Evolutionary conservation across 1,284 basidiomycete species (phyloP), one percentile per base, ranked within the genome.

Genomic region (Sanghuangporus sanghuang): DNA sequence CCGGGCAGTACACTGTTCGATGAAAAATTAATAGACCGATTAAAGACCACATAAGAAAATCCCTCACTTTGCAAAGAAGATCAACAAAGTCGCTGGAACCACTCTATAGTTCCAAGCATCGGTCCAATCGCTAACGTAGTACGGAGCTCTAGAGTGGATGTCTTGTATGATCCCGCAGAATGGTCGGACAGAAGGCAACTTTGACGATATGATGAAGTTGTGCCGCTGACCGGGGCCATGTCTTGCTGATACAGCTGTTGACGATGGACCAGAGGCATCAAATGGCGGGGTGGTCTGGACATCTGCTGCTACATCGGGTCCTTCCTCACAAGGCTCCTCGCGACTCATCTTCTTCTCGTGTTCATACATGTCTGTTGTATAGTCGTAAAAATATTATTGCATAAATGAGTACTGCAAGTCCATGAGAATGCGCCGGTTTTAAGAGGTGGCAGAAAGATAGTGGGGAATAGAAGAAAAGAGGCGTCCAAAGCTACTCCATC

Each of bases 21-120:
- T 62, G 21, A 63, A 32, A 16, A 64, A 48, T 61, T 46, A 5
- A 40, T 57, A 3, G 62, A 53, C 52, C 23, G 35, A 53, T 8
- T 71, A 32, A 18, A 3, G 39, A 32, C 9, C 16, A 54, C 53
- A 63, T 56, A 48, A 66, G 58, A 71, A 32, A 32, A 32, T 32
- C 27, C 27, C 85, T 66, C 71, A 91, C 88, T 92, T 92, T 68
- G 89, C 84, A 69, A 90, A 92, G 74, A 92, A 92, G 62, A 90
- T 92, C 32, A 91, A 77, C 12, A 86, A 84, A 14, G 87, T 89
- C 0, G 89, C 87, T 12, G 89, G 88, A 9, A 91, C 69, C 6
- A 93, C 90, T 64, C 92, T 80, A 73, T 95, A 95, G 72, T 94
- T 95, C 86, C 88, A 93, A 5, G 91, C 93, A 73, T 95, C 91